Base-by-base conservation (phyloP, 257 asterid species). In the Coffea eugenioides region DNA sequence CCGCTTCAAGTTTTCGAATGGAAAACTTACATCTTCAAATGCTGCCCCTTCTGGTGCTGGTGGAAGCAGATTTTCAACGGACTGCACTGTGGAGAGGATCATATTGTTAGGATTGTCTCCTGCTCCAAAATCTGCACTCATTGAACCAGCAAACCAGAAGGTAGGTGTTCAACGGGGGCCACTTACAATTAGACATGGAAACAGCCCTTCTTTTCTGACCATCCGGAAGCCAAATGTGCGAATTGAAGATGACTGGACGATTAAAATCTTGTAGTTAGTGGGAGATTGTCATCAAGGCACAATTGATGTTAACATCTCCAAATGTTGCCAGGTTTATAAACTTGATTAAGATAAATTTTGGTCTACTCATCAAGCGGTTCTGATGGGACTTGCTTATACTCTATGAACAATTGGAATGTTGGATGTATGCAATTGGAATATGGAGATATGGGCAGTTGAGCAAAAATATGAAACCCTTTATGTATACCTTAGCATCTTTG, bases 161-260 rank as follows among this genome's bases (percentile, higher is more conserved):
- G 87, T 87, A 21, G 89, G 85, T 6, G 81, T 92, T 23, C 91
- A 91, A 54, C 74, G 64, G 54, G 98, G 97, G 46, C 97, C 97
- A 6, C 88, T 93, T 73, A 76, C 83, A 76, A 86, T 92, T 75
- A 87, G 86, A 56, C 91, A 87, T 73, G 90, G 90, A 57, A 46
- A 34, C 51, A 81, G 84, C 46, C 77, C 84, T 34, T 81, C 86
- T 4, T 89, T 76, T 70, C 84, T 83, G 45, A 94, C 98, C 65
- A 88, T 94, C 68, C 97, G 97, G 82, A 94, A 92, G 88, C 98
- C 98, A 39, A 84, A 88, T 45, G 89, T 92, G 77, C 83, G 86
- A 62, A 86, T 92, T 62, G 81, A 85, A 34, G 94, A 89, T 27
- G 93, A 91, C 75, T 94, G 98, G 98, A 83, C 88, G 10, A 94